These are phyloP conservation scores for Logfia minima DNA, from an alignment of 129 eudicot species.

Conservation along the genomic window DNA sequence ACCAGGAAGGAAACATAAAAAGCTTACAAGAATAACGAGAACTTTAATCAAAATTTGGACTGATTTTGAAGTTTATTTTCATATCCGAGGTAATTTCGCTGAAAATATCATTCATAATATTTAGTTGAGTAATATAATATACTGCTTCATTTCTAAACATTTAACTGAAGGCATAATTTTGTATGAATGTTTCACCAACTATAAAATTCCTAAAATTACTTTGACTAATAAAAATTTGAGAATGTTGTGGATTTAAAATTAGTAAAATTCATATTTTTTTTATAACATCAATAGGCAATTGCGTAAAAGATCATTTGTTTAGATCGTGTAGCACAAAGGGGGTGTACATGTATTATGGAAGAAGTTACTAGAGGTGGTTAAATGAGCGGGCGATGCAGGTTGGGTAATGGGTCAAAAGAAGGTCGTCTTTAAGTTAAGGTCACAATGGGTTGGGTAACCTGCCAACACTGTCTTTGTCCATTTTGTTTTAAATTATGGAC, in stretches of 20 bases:
- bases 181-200: neutral
- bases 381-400: neutral
- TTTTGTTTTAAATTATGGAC: neutral
- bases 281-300: no score
- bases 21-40: slow-evolving; percentile 7
- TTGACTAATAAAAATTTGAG: neutral
- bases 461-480: neutral
- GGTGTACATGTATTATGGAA: neutral
- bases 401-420: neutral
- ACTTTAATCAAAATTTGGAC: neutral
- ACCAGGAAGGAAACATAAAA: neutral
- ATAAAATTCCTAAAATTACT: neutral
- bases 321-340: neutral
- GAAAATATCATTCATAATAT: neutral
- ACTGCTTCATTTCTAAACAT: neutral
- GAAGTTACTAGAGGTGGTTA: neutral
- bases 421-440: no score
- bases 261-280: neutral
- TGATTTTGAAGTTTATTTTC: slow-evolving; percentile 15
- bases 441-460: neutral
- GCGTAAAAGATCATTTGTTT: neutral
- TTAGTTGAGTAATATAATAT: neutral
- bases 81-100: neutral
- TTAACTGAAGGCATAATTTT: neutral
- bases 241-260: neutral